Evolutionary conservation across 2,329 filamentous ascomycete species (phyloP).

Genomic region (Claviceps monticola): DNA sequence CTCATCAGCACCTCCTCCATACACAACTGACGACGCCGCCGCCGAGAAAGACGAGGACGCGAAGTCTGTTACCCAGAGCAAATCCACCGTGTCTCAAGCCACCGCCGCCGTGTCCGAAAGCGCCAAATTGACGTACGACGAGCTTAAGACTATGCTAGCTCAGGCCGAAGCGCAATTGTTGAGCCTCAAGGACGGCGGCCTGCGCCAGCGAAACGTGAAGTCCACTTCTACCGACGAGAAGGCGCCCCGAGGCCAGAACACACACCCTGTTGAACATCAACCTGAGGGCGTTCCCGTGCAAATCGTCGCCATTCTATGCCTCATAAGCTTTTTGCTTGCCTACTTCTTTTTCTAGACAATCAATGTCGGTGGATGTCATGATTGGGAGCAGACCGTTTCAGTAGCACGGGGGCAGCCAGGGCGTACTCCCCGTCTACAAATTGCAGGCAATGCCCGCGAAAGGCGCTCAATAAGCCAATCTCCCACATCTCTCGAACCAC

Average conservation of each 20-base stretch:
- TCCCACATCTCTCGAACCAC: too few species aligned
- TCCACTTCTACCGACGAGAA: constrained; percentile 35
- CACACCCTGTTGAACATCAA: constrained; percentile 41
- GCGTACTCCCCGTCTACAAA: too few species aligned
- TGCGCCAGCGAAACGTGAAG: constrained; percentile 66
- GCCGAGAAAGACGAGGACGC: constrained; percentile 16
- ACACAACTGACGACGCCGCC: constrained; percentile 19
- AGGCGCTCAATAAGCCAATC: too few species aligned
- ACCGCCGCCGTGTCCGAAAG: constrained; percentile 35
- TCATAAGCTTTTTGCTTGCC: constrained; percentile 83
- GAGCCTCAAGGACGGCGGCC: constrained; percentile 55
- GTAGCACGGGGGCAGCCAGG: neutral
- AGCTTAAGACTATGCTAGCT: constrained; percentile 58
- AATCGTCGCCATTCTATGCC: constrained; percentile 68
- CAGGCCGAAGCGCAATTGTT: constrained; percentile 63
- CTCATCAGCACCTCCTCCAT: constrained; percentile 19
- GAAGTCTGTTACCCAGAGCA: constrained; percentile 12
- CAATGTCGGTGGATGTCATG: neutral
- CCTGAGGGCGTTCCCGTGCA: constrained; percentile 73
- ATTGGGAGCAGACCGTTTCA: neutral
- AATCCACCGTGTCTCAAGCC: constrained; percentile 20
- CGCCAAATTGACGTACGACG: constrained; percentile 32
- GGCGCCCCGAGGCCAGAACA: constrained; percentile 31
- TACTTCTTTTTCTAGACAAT: constrained; percentile 78
- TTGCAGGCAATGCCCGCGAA: too few species aligned